Evolutionary conservation across 768 basidiomycete species (phyloP).

Genomic region (Trametes coccinea): DNA sequence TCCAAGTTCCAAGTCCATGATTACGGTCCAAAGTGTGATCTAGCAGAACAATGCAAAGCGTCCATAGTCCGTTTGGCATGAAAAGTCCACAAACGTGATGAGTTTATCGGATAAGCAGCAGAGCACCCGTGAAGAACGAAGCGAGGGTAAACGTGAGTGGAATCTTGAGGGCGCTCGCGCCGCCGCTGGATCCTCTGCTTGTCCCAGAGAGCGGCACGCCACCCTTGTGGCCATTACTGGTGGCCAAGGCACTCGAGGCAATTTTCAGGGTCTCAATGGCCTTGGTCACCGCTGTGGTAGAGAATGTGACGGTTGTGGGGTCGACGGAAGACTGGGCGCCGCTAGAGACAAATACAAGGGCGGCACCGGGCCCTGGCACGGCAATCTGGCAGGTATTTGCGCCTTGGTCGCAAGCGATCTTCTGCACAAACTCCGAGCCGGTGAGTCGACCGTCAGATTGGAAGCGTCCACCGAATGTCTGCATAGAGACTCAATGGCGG

Average conservation of each 20-base stretch:
- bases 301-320: slow-evolving; percentile 46
- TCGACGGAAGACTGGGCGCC: slow-evolving; percentile 39
- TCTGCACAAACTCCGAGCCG: slow-evolving; percentile 55
- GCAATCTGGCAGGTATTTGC: slow-evolving; percentile 57
- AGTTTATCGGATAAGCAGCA: not conserved
- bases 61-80: no score
- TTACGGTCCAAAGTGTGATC: no score
- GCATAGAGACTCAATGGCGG: not conserved
- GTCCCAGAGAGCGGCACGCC: slow-evolving; percentile 23
- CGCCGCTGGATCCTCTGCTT: slow-evolving; percentile 24
- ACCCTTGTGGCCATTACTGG: slow-evolving; percentile 59
- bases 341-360: slow-evolving; percentile 68
- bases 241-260: slow-evolving; percentile 55
- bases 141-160: not conserved
- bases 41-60: no score
- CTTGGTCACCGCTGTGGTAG: slow-evolving; percentile 60
- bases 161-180: slow-evolving; percentile 11
- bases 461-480: slow-evolving; percentile 65
- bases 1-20: no score
- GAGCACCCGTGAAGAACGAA: not conserved
- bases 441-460: slow-evolving; percentile 67
- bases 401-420: slow-evolving; percentile 57
- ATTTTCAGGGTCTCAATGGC: slow-evolving; percentile 55
- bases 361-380: slow-evolving; percentile 71
- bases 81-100: not conserved